Evolutionary conservation across 805 yeast genomes (phyloP), one percentile per base, ranked within the genome.

Genomic region (Barnettozyma populi): DNA sequence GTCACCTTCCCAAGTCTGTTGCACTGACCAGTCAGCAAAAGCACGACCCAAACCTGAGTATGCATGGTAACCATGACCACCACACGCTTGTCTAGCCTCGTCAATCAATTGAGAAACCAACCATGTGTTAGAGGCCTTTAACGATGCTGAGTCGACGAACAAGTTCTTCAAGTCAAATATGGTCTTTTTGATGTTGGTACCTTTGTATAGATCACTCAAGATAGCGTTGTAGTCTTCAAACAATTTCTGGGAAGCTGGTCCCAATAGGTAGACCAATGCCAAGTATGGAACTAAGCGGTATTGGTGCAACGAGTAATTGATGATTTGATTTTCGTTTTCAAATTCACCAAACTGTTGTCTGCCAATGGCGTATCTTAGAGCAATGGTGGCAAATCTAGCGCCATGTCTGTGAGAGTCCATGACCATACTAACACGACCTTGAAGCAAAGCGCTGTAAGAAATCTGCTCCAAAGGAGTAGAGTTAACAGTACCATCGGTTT

Each of bases 1-100:
- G 67, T 90, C 97, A 67, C 97, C 97, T 72, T 90, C 97, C 97
- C 97, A 90, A 18, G 97, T 90, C 68, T 96, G 90, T 70, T 90
- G 97, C 36, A 90, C 97, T n/a, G 86, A 96, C 88, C 95, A 92
- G 66, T 90, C 97, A 52, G 78, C 77, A 71, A 80, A 88, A 11
- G 90, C 90, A 63, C 84, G 87, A 36, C 95, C 96, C 63, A 90
- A 86, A 2, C 90, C 96, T 54, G 88, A 80, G 68, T 90, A 90
- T n/a, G 90, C 80, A 21, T 95, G 88, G 69, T 90, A 90, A 36
- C 97, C 97, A 67, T 87, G 96, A 29, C 97, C 97, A 65, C 97
- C 97, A 68, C 96, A 90, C 2, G 95, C 78, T 69, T 90, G 97
- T 70, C 97, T 79, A 54, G 90, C 79, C 69, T 90, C 90, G 64